A percentile compares a stretch with the other conserved stretches of the same genome.
Evolutionary conservation across 1,139 yeast species (phyloP).

Genomic region (Yamadazyma siamensis): DNA sequence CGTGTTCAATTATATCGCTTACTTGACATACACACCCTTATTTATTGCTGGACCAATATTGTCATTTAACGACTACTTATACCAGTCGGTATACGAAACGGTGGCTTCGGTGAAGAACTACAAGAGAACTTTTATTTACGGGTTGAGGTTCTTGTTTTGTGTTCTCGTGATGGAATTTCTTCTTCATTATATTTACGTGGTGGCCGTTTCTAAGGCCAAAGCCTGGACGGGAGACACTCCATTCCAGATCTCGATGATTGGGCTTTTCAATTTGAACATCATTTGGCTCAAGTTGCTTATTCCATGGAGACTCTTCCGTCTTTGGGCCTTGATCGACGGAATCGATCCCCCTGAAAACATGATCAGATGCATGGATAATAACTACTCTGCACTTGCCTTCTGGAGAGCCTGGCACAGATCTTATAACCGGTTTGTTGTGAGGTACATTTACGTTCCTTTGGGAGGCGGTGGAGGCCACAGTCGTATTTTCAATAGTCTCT

Average conservation of each 20-base stretch:
- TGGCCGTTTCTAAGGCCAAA: conserved; percentile 81
- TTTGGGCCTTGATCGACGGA: conserved; percentile 89
- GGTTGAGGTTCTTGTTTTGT: conserved; percentile 66
- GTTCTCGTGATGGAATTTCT: conserved; percentile 83
- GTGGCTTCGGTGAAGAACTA: conserved; percentile 39
- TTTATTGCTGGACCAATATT: conserved; percentile 94
- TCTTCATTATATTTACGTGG: conserved; percentile 86
- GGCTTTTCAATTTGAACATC: conserved; percentile 81
- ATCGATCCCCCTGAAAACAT: conserved; percentile 97
- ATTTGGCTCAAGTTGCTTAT: conserved; percentile 90
- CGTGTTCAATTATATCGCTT: conserved; percentile 65
- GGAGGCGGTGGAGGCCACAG: conserved; percentile 72
- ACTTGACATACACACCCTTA: conserved; percentile 79
- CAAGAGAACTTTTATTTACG: conserved; percentile 58
- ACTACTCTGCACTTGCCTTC: conserved; percentile 86
- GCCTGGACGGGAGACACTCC: conserved; percentile 93
- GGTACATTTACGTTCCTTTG: conserved; percentile 81
- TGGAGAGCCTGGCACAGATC: conserved; percentile 99
- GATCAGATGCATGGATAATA: conserved; percentile 94
- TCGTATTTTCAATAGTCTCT: conserved; percentile 68
- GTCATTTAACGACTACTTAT: conserved; percentile 86
- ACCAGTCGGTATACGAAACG: conserved; percentile 54
- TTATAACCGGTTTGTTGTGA: conserved; percentile 82
- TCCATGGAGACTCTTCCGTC: conserved; percentile 93
- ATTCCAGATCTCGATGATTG: conserved; percentile 92